A percentile compares a stretch with the other conserved stretches of the same genome.
Evolutionary conservation across 2,329 filamentous ascomycete genomes (phyloP).

Genomic region (Tolypocladium pustulatum): DNA sequence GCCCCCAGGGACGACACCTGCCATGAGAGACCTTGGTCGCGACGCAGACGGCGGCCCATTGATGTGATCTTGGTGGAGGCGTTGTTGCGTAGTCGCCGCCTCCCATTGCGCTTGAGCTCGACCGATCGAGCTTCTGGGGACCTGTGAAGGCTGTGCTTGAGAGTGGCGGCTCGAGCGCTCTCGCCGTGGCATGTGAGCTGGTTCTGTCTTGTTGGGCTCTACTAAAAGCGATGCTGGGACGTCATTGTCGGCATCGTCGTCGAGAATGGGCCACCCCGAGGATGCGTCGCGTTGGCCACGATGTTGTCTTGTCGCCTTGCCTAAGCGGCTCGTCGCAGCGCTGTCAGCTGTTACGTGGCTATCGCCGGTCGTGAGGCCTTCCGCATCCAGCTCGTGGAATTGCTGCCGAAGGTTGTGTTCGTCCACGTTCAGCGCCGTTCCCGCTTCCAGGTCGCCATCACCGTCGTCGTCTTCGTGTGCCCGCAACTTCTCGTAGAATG

Average conservation of each 20-base stretch:
- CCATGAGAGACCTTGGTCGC: constrained; percentile 17
- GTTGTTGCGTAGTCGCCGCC: constrained; percentile 38
- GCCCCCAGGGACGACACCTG: constrained; percentile 19
- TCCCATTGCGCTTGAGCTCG: constrained; percentile 43
- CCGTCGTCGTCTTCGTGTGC: constrained; percentile 25
- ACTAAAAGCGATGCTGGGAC: constrained; percentile 54
- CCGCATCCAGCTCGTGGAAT: constrained; percentile 39
- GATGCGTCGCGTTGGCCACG: constrained; percentile 2
- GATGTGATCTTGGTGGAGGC: constrained; percentile 31
- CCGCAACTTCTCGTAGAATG: constrained; percentile 41
- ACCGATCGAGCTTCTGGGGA: neutral
- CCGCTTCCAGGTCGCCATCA: constrained; percentile 29
- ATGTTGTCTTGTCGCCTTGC: constrained; percentile 1
- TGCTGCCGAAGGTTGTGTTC: constrained; percentile 42
- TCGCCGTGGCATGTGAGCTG: neutral
- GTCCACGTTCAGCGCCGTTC: constrained; percentile 33
- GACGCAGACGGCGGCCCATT: constrained; percentile 6
- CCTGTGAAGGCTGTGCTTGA: neutral
- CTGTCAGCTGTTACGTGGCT: constrained; percentile 35
- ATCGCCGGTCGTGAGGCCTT: constrained; percentile 32
- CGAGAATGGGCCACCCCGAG: constrained; percentile 20
- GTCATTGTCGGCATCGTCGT: constrained; percentile 47
- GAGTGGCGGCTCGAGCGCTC: neutral
- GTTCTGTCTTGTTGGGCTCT: constrained; percentile 29
- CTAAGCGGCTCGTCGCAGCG: constrained; percentile 11